phyloP scores from a whole-genome alignment of 2,329 filamentous ascomycete genomes.

The Nigrospora osmanthi region DNA sequence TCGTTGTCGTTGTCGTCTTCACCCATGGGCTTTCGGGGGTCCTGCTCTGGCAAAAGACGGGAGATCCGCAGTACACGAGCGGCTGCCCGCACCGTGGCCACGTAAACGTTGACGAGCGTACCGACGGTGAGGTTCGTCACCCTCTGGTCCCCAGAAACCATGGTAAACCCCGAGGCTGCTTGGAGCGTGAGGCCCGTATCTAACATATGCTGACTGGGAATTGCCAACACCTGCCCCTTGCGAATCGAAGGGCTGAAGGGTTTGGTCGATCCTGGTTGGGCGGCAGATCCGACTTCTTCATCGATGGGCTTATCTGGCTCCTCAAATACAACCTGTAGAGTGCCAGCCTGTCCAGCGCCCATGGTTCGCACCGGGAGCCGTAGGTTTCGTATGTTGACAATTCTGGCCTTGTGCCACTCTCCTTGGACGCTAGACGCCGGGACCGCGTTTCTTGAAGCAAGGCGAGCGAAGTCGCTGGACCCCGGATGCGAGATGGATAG shows the following conservation, averaged over 20 bases:
- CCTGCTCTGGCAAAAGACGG: conserved; percentile 15
- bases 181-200: conserved; percentile 51
- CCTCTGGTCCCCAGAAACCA: conserved; percentile 59
- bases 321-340: conserved; percentile 68
- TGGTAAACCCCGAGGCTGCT: conserved; percentile 61
- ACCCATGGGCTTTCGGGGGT: conserved; percentile 16
- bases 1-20: conserved; percentile 30
- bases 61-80: conserved; percentile 62
- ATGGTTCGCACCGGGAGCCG: conserved; percentile 73
- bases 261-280: conserved; percentile 17
- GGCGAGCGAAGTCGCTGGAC: conserved; percentile 42
- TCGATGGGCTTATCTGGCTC: conserved; percentile 20
- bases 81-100: conserved; percentile 77
- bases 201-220: conserved; percentile 50
- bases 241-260: conserved; percentile 38
- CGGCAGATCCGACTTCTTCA: conserved; percentile 12
- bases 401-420: conserved; percentile 73
- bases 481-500: conserved; percentile 45
- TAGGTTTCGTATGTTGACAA: conserved; percentile 83
- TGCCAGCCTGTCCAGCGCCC: conserved; percentile 77
- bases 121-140: conserved; percentile 58
- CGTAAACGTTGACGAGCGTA: conserved; percentile 71
- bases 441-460: conserved; percentile 44
- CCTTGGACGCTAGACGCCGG: conserved; percentile 45
- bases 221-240: conserved; percentile 79